Conservation (phyloP, 805 yeast genomes). For the Saccharomyces cerevisiae region DNA sequence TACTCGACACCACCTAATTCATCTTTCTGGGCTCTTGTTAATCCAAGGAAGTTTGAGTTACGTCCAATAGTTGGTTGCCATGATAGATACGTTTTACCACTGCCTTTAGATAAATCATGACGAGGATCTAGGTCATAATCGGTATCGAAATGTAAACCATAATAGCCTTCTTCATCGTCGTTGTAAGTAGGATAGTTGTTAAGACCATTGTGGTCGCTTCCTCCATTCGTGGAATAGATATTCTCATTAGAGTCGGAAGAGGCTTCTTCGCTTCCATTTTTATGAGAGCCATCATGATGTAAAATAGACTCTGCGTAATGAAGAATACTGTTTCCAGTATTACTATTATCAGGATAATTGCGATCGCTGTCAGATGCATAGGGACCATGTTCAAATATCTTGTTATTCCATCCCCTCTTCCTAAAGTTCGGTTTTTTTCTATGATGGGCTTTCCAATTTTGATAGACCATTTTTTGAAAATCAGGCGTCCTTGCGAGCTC, state of each 20-base stretch:
- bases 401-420: slow-evolving; percentile 3
- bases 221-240: background rate
- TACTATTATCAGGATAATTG: slow-evolving; percentile 1
- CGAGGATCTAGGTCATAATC: slow-evolving; percentile 8
- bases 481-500: slow-evolving; percentile 37
- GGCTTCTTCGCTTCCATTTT: background rate
- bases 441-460: slow-evolving; percentile 26
- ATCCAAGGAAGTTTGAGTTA: slow-evolving; percentile 80
- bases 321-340: background rate
- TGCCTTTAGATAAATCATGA: slow-evolving; percentile 23
- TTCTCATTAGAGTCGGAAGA: background rate
- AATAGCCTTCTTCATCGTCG: slow-evolving; percentile 32
- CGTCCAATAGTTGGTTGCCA: slow-evolving; percentile 90
- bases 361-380: slow-evolving; percentile 11
- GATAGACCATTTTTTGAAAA: slow-evolving; percentile 37
- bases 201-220: background rate
- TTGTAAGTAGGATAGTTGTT: background rate
- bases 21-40: slow-evolving; percentile 77
- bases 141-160: slow-evolving; percentile 23
- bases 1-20: slow-evolving; percentile 98
- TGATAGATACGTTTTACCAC: slow-evolving; percentile 65
- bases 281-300: background rate
- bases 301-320: background rate
- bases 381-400: slow-evolving; percentile 20
- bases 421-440: slow-evolving; percentile 19